Percentiles rank a stretch among this genome's conserved stretches.
These are phyloP conservation scores for Hericium alpestre DNA, from an alignment of 768 basidiomycete species.

Conservation along the genomic window DNA sequence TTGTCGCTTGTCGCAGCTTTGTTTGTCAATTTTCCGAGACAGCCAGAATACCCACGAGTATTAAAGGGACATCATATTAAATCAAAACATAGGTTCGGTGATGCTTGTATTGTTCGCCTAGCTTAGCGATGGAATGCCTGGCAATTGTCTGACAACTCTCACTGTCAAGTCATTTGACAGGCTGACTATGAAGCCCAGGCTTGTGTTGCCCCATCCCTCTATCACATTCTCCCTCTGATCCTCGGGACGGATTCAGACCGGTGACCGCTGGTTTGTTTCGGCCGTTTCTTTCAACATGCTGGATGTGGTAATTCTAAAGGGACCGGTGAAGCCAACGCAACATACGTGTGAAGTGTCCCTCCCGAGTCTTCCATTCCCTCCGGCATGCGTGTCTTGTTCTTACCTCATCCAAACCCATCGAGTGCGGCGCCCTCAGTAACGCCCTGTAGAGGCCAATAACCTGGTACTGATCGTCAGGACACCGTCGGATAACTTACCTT, in stretches of 20 bases:
- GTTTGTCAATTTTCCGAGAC: neutral
- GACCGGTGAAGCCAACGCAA: neutral
- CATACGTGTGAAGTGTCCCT: neutral
- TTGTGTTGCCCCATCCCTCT: neutral
- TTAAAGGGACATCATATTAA: neutral
- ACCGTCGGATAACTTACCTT: neutral
- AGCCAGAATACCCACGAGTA: neutral
- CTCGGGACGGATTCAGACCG: neutral
- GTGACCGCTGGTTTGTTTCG: neutral
- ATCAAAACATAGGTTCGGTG: neutral
- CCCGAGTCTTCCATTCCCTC: neutral
- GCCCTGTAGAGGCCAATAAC: neutral
- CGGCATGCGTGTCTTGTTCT: neutral
- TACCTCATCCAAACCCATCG: neutral
- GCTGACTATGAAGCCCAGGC: neutral
- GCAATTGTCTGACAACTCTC: neutral
- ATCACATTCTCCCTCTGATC: neutral
- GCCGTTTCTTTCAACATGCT: neutral
- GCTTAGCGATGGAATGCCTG: neutral
- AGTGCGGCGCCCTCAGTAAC: neutral
- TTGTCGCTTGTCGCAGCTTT: neutral
- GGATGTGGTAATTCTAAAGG: neutral
- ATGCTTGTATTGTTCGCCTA: neutral
- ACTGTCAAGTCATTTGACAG: neutral
- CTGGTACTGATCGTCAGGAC: neutral